Conservation (phyloP, 73 alveolate species). For the Paramecium pentaurelia region DNA sequence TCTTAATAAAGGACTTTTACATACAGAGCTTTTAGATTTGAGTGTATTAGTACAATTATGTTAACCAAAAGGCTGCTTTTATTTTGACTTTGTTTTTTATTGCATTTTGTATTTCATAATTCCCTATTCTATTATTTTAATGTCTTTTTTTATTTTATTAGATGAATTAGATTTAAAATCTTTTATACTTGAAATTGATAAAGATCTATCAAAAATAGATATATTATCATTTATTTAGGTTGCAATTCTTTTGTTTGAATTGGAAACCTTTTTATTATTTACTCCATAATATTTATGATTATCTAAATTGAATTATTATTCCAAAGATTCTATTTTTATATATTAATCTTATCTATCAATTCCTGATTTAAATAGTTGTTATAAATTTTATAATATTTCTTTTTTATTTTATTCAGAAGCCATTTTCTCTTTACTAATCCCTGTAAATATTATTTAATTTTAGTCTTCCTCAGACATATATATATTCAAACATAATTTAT, state of each 20-base stretch:
- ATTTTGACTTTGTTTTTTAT: not conserved
- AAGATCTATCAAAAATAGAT: not conserved
- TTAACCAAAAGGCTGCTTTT: not conserved
- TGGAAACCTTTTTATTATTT: not conserved
- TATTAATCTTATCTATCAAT: not conserved
- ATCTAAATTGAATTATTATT: not conserved
- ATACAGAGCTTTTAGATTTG: not conserved
- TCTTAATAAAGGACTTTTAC: not conserved
- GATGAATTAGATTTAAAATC: not conserved
- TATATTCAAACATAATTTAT: not conserved
- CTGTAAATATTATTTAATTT: conserved; percentile 28
- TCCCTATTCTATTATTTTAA: not conserved
- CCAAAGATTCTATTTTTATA: conserved; percentile 25
- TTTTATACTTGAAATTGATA: not conserved
- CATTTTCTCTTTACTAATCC: not conserved
- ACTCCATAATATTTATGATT: not conserved
- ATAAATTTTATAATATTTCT: not conserved
- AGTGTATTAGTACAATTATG: not conserved
- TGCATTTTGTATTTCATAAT: not conserved
- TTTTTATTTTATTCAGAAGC: not conserved
- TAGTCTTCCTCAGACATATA: conserved; percentile 1
- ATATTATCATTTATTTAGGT: not conserved
- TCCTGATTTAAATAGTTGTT: not conserved
- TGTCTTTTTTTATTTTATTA: not conserved
- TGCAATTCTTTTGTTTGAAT: not conserved